Evolutionary conservation across 768 basidiomycete species (phyloP).

Genomic region (Tephrocybe sp.): DNA sequence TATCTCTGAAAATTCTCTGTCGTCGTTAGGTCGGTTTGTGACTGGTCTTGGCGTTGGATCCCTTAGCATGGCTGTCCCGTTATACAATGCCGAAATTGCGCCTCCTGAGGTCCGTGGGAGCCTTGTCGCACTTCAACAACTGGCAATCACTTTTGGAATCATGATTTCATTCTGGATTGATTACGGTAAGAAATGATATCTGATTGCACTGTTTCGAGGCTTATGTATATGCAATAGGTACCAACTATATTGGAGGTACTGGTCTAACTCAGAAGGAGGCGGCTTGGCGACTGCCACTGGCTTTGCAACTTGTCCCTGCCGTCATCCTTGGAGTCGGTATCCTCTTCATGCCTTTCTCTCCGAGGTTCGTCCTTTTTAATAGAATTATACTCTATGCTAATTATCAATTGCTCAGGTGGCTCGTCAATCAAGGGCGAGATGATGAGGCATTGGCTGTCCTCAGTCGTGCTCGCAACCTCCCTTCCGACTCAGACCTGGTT

Average conservation of each 20-base stretch:
- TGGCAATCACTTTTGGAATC: conserved; percentile 80
- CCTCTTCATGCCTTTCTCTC: conserved; percentile 78
- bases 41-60: conserved; percentile 83
- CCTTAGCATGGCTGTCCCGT: conserved; percentile 78
- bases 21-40: conserved; percentile 53
- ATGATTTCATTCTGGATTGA: conserved; percentile 62
- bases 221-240: conserved; percentile 49
- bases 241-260: conserved; percentile 71
- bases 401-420: conserved; percentile 43
- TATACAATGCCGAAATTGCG: conserved; percentile 71
- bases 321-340: conserved; percentile 68
- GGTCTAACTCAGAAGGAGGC: conserved; percentile 55
- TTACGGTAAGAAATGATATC: conserved; percentile 29
- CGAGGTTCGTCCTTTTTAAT: conserved; percentile 38
- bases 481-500: conserved; percentile 60
- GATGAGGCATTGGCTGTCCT: conserved; percentile 69
- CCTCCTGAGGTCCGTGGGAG: conserved; percentile 83
- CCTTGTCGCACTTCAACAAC: conserved; percentile 77
- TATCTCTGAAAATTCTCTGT: conserved; percentile 14
- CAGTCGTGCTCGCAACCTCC: conserved; percentile 52
- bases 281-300: conserved; percentile 76
- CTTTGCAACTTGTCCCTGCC: conserved; percentile 72
- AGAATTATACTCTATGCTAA: neutral
- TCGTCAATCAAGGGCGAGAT: conserved; percentile 75
- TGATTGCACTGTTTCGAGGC: conserved; percentile 12